phyloP scores from a whole-genome alignment of 164 flowering plant genomes.

The Dillenia suffruticosa region DNA sequence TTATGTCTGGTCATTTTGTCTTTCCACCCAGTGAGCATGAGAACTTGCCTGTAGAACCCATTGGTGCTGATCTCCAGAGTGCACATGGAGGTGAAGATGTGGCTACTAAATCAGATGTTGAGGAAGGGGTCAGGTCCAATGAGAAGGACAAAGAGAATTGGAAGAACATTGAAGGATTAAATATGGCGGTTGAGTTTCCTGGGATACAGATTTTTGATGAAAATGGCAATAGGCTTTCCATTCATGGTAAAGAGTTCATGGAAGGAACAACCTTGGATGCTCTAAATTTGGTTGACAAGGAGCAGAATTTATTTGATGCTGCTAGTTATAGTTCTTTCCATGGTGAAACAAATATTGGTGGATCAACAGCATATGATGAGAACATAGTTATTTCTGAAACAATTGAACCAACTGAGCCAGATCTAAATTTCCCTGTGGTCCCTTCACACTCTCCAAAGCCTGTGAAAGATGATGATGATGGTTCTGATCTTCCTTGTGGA shows the following conservation, averaged over 20 bases:
- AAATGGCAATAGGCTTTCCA: constrained; percentile 31
- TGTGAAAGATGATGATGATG: constrained; percentile 24
- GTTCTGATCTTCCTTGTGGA: constrained; percentile 56
- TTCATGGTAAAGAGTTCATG: constrained; percentile 30
- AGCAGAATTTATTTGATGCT: constrained; percentile 36
- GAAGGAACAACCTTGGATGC: constrained; percentile 32
- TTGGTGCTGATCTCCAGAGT: constrained; percentile 27
- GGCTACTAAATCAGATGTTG: constrained; percentile 17
- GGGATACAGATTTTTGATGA: constrained; percentile 40
- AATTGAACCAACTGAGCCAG: constrained; percentile 27
- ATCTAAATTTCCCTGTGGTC: constrained; percentile 16
- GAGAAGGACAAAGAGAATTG: constrained; percentile 38
- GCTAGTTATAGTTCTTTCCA: constrained; percentile 30
- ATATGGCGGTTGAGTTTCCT: constrained; percentile 38
- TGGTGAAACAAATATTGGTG: constrained; percentile 30
- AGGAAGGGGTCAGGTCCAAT: constrained; percentile 34
- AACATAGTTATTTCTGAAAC: constrained; percentile 14
- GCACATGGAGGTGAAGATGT: constrained; percentile 26
- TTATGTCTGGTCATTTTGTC: constrained; percentile 89
- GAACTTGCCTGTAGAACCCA: constrained; percentile 52
- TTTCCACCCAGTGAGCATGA: constrained; percentile 81
- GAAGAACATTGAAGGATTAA: constrained; percentile 28
- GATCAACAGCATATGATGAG: constrained; percentile 26
- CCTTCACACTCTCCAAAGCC: constrained; percentile 15
- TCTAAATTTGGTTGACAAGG: constrained; percentile 41